A percentile compares a stretch with the other conserved stretches of the same genome.
Evolutionary conservation across 129 eudicot species (phyloP).

Genomic region (Pittosporum tobira): DNA sequence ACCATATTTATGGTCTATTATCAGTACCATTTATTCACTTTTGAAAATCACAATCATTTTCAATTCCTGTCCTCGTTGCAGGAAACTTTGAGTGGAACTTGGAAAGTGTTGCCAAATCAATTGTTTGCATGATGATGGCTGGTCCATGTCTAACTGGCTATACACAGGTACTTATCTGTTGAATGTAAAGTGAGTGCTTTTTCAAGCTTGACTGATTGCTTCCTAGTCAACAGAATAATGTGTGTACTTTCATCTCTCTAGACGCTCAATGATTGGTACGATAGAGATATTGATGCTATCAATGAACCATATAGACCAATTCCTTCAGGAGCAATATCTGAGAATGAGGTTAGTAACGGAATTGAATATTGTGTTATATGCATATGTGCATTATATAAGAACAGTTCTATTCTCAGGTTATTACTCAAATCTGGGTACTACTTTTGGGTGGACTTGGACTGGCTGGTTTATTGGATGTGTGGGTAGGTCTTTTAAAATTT

Average conservation of each 20-base stretch:
- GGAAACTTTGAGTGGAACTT: conserved; percentile 91
- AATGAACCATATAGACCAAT: conserved; percentile 98
- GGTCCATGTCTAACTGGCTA: conserved; percentile 96
- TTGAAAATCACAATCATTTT: too few relatives aligned
- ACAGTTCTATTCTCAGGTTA: conserved; percentile 42
- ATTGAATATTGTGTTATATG: neutral
- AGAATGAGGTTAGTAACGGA: conserved; percentile 54
- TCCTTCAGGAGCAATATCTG: conserved; percentile 93
- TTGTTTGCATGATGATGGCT: conserved; percentile 96
- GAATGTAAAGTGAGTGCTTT: conserved; percentile 1
- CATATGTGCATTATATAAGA: neutral
- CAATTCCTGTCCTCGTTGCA: conserved; percentile 18
- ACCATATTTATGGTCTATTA: neutral
- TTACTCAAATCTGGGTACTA: conserved; percentile 95
- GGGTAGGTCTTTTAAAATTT: conserved; percentile 52
- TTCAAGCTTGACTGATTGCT: conserved; percentile 13
- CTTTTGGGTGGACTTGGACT: conserved; percentile 80
- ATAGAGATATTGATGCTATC: conserved; percentile 96
- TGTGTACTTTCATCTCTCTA: conserved; percentile 24
- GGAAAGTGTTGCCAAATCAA: conserved; percentile 88
- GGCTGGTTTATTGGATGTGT: conserved; percentile 82
- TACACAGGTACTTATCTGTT: conserved; percentile 67
- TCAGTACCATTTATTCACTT: neutral
- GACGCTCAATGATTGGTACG: conserved; percentile 99
- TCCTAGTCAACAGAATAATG: conserved; percentile 3